phyloP scores from a whole-genome alignment of 2,329 filamentous ascomycete genomes.

The Teratosphaeriaceae sp. region DNA sequence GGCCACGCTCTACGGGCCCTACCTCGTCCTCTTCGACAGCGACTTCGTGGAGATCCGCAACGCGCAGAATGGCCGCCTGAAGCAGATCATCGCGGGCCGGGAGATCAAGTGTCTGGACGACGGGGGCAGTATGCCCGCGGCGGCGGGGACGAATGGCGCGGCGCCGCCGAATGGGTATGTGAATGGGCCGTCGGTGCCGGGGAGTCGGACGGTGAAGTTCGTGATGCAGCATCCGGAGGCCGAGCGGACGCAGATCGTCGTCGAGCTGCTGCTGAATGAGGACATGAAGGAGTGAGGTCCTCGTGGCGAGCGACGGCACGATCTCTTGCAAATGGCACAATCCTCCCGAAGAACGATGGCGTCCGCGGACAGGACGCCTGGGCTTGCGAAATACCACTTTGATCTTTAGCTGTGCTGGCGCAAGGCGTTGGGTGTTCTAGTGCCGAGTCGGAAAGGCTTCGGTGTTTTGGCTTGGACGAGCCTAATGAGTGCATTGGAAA shows the following conservation, averaged over 20 bases:
- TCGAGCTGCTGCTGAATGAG: constrained; percentile 90
- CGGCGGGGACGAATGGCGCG: constrained; percentile 36
- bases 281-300: constrained; percentile 43
- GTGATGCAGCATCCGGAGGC: constrained; percentile 91
- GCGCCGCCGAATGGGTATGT: constrained; percentile 10
- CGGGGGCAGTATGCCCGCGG: constrained; percentile 56
- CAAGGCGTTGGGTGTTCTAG: too few species aligned
- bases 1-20: constrained; percentile 85
- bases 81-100: constrained; percentile 88
- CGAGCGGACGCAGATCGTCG: constrained; percentile 74
- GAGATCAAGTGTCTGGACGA: constrained; percentile 90
- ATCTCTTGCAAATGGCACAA: too few species aligned
- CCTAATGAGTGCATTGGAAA: too few species aligned
- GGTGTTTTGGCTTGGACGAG: too few species aligned
- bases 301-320: too few species aligned
- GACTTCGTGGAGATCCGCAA: constrained; percentile 98
- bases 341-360: too few species aligned
- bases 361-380: too few species aligned
- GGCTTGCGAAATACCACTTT: too few species aligned
- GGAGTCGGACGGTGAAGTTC: constrained; percentile 71
- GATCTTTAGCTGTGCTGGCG: too few species aligned
- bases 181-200: constrained; percentile 31
- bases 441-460: too few species aligned
- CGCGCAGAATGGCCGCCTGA: constrained; percentile 85
- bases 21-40: constrained; percentile 86